Conservation (phyloP, 2,329 filamentous ascomycete species). For the Fusarium guadeloupense region DNA sequence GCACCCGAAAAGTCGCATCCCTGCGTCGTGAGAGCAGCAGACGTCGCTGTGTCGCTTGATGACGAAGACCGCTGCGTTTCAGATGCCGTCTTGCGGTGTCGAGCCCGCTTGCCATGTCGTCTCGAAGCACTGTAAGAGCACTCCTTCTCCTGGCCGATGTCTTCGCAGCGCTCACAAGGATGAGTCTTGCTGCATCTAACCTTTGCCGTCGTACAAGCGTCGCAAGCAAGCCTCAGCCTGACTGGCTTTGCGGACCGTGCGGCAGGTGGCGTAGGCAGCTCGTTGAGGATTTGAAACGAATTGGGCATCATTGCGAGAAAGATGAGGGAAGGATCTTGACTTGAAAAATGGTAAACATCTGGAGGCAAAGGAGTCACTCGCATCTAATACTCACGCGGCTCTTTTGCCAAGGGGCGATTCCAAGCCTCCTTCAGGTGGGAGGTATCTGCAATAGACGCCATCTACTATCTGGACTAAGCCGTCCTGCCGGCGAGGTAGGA, state of each 20-base stretch:
- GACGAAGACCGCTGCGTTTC: conserved; percentile 4
- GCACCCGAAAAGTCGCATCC: background rate
- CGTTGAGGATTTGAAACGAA: conserved; percentile 1
- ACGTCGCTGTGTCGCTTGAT: conserved; percentile 3
- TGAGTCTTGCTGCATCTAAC: conserved; percentile 32
- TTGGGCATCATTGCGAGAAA: conserved; percentile 4
- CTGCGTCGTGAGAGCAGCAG: background rate
- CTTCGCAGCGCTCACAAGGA: conserved; percentile 28
- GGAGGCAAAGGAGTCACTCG: background rate
- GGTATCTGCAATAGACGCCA: conserved; percentile 1
- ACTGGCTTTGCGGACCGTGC: conserved; percentile 18
- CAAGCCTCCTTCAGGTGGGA: conserved; percentile 5
- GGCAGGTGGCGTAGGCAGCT: background rate
- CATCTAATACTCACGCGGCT: conserved; percentile 9
- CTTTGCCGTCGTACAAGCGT: conserved; percentile 32
- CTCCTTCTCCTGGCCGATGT: conserved; percentile 16
- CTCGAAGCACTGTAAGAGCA: conserved; percentile 22
- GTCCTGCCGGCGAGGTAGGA: conserved; percentile 18
- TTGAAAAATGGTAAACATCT: background rate
- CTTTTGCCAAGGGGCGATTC: background rate
- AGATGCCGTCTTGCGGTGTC: conserved; percentile 14
- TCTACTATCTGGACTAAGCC: conserved; percentile 11
- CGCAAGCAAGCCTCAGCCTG: conserved; percentile 26
- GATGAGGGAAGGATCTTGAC: background rate
- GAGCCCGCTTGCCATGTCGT: conserved; percentile 20